Evolutionary conservation across 225 moss, liverwort and hornwort genomes (phyloP).

Genomic region (Marchantia polymorpha): DNA sequence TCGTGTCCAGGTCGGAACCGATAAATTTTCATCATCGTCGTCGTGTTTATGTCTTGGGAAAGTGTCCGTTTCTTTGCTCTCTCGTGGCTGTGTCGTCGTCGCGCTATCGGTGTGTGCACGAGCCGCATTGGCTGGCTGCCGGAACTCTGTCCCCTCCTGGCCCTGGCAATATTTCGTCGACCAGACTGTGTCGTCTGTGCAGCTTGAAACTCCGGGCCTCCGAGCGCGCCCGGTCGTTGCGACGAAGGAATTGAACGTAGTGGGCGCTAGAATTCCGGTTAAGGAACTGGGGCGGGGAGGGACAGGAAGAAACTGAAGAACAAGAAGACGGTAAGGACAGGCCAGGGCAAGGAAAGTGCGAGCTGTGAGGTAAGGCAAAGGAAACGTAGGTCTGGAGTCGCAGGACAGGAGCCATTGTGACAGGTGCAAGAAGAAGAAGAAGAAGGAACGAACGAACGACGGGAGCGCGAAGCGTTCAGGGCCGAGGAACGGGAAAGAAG

Average conservation of each 20-base stretch:
- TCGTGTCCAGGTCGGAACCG: background rate
- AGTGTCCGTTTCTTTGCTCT: background rate
- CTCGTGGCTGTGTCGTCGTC: background rate
- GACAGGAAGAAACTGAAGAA: background rate
- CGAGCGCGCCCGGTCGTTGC: background rate
- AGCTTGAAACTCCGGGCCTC: background rate
- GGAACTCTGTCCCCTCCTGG: background rate
- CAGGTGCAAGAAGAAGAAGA: slow-evolving; percentile 10
- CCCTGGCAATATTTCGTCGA: background rate
- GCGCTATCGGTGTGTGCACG: background rate
- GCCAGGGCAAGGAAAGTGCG: background rate
- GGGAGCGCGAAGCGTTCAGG: background rate
- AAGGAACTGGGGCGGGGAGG: background rate
- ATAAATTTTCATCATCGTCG: background rate
- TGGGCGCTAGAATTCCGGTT: background rate
- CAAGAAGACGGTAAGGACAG: background rate
- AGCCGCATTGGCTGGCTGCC: background rate
- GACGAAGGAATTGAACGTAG: slow-evolving; percentile 3
- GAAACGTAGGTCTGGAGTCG: background rate
- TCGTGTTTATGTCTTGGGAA: background rate
- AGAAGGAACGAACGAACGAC: background rate
- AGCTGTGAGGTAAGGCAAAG: background rate
- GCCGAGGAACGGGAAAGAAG: background rate
- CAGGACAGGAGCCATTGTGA: background rate
- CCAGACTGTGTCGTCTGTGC: background rate